A percentile compares a stretch with the other conserved stretches of the same genome.
Conservation (phyloP, 2,329 filamentous ascomycete genomes). For the Pseudogymnoascus sp. region DNA sequence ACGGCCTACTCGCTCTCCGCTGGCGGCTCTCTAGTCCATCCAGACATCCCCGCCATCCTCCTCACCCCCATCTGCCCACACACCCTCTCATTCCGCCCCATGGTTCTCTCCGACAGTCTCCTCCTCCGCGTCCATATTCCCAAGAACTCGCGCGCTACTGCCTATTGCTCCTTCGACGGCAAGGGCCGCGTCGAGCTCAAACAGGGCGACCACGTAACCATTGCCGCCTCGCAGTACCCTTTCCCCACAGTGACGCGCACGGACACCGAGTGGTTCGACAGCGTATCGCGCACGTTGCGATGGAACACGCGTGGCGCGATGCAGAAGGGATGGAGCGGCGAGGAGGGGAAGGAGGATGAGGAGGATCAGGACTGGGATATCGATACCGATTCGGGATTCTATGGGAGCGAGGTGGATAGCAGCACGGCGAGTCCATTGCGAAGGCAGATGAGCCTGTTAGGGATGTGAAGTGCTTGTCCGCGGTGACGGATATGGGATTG, state of each 20-base stretch:
- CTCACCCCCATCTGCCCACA: constrained; percentile 97
- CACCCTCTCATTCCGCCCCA: constrained; percentile 90
- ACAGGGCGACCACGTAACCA: constrained; percentile 90
- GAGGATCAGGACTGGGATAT: constrained; percentile 76
- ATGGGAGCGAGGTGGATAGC: constrained; percentile 65
- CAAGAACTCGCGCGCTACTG: constrained; percentile 74
- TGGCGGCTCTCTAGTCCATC: constrained; percentile 89
- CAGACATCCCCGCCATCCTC: constrained; percentile 91
- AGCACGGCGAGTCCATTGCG: constrained; percentile 57
- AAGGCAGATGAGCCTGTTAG: constrained; percentile 65
- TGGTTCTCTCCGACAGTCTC: constrained; percentile 94
- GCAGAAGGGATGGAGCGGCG: constrained; percentile 66
- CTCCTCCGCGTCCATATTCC: constrained; percentile 84
- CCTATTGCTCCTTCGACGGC: constrained; percentile 95
- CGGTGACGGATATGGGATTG: neutral
- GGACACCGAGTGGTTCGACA: constrained; percentile 92
- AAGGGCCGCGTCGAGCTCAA: constrained; percentile 90
- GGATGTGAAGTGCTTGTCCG: constrained; percentile 33
- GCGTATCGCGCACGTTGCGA: constrained; percentile 78
- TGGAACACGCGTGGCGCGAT: constrained; percentile 92
- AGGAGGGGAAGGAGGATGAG: constrained; percentile 32
- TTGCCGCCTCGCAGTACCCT: constrained; percentile 90
- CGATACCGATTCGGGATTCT: constrained; percentile 71
- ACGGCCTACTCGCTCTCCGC: constrained; percentile 96
- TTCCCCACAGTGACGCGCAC: constrained; percentile 93